These are phyloP conservation scores for Trichosanthes cucumerina DNA, from an alignment of 306 rosid genomes.

Conservation along the genomic window DNA sequence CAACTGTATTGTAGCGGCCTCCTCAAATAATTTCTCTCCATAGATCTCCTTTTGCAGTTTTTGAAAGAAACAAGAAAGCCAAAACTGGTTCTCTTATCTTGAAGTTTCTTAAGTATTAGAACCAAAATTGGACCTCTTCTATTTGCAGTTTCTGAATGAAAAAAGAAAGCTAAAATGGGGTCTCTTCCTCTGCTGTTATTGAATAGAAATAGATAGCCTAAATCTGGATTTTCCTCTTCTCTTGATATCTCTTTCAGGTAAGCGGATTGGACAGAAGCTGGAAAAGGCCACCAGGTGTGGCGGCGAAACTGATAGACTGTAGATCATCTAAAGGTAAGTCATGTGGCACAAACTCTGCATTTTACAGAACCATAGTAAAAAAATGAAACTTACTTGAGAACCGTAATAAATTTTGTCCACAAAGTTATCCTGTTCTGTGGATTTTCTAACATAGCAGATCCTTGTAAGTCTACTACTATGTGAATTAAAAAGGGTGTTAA, in stretches of 20 bases:
- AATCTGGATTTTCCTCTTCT: background rate
- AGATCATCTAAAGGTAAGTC: conserved; percentile 70
- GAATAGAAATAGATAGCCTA: background rate
- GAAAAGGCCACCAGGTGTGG: conserved; percentile 81
- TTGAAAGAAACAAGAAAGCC: background rate
- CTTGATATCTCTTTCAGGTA: conserved; percentile 35
- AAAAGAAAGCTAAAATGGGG: background rate
- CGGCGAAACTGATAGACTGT: conserved; percentile 61
- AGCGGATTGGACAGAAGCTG: conserved; percentile 95
- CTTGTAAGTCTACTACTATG: no score
- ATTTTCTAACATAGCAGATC: background rate
- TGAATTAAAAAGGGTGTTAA: no score
- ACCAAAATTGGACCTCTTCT: background rate
- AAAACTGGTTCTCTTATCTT: background rate
- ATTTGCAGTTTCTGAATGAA: background rate
- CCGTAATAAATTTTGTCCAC: background rate
- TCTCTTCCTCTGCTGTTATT: background rate
- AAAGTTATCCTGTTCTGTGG: background rate
- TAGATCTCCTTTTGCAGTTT: background rate
- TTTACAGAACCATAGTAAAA: background rate
- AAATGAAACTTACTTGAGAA: background rate
- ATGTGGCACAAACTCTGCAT: background rate
- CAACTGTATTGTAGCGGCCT: no score
- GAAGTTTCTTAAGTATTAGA: background rate
- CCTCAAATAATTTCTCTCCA: no score